Evolutionary conservation across 2,329 filamentous ascomycete species (phyloP).

Genomic region (Fusarium compactum): DNA sequence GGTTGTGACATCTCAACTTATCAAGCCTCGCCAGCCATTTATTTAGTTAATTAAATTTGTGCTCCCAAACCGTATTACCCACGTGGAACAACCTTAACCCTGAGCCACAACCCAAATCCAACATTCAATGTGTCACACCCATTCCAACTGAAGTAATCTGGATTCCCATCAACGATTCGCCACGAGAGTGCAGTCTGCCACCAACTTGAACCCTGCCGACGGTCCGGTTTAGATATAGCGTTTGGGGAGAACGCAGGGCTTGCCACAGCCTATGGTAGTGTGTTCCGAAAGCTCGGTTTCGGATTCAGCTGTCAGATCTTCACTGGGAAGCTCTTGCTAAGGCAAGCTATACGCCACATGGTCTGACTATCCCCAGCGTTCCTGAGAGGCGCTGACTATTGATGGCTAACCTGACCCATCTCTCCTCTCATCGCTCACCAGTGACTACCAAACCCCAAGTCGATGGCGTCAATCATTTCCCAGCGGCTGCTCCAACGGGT

Average conservation of each 20-base stretch:
- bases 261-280: background rate
- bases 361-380: rapidly evolving
- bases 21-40: background rate
- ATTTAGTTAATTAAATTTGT: background rate
- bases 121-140: too few relatives aligned
- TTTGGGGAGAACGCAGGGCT: too few relatives aligned
- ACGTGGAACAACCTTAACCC: background rate
- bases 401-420: too few relatives aligned
- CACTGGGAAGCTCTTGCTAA: background rate
- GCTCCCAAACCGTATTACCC: background rate
- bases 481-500: too few relatives aligned
- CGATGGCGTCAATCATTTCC: background rate
- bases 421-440: background rate
- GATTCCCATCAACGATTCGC: background rate
- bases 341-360: background rate
- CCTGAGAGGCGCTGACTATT: background rate
- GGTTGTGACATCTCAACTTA: background rate
- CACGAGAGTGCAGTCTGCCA: background rate
- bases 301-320: background rate
- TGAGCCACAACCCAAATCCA: background rate
- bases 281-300: background rate
- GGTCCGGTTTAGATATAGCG: too few relatives aligned
- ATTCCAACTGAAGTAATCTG: background rate
- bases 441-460: background rate
- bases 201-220: background rate